phyloP scores from a whole-genome alignment of 768 basidiomycete species.

The Pulveroboletus ravenelii region DNA sequence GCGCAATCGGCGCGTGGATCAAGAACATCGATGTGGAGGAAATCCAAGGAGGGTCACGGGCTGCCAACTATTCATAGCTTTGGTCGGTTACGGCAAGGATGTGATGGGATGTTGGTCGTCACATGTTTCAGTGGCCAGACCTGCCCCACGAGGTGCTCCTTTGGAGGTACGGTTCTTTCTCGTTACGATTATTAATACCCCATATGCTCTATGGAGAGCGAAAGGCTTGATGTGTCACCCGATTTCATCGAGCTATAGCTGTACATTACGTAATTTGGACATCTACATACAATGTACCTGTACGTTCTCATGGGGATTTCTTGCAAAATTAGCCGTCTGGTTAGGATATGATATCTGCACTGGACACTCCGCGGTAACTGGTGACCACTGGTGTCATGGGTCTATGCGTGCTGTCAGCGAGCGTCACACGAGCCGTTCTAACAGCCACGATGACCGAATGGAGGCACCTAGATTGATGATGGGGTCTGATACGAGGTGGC shows the following conservation, averaged over 20 bases:
- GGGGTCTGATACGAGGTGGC: too few species aligned
- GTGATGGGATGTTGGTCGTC: neutral
- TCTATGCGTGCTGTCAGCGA: conserved; percentile 4
- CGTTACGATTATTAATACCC: conserved; percentile 25
- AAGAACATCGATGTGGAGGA: conserved; percentile 74
- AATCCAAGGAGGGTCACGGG: conserved; percentile 7
- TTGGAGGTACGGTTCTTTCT: conserved; percentile 12
- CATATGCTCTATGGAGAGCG: conserved; percentile 15
- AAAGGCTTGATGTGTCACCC: conserved; percentile 1
- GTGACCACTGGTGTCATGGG: neutral
- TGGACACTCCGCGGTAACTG: neutral
- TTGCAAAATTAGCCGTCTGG: neutral
- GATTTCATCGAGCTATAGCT: conserved; percentile 11
- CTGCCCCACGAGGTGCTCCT: conserved; percentile 27
- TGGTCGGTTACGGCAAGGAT: neutral
- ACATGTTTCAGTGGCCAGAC: conserved; percentile 11
- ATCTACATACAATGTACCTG: conserved; percentile 2
- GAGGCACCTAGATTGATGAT: too few species aligned
- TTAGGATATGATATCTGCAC: conserved; percentile 7
- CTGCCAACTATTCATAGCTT: conserved; percentile 7
- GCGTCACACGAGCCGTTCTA: conserved; percentile 5
- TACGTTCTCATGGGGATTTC: neutral
- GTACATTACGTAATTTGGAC: conserved; percentile 18
- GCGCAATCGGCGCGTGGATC: conserved; percentile 96
- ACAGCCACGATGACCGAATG: conserved; percentile 13